Base-by-base conservation (phyloP, 2,329 filamentous ascomycete genomes). In the Paracorniculantispora psalliotae region DNA sequence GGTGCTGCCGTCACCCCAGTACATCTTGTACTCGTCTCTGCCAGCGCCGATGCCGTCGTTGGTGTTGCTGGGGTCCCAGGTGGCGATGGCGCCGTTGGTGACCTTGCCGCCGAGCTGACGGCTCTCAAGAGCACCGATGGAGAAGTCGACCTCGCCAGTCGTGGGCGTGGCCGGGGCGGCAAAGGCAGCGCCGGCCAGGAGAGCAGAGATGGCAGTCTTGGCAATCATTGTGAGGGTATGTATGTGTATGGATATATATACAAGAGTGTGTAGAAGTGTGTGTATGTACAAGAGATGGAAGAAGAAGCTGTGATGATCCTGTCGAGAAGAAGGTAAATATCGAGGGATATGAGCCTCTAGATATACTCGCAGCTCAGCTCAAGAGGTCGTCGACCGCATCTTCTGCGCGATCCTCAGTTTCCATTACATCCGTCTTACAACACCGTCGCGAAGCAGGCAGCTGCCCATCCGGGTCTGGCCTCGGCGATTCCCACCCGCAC, bases 1-100 rank as follows among this genome's bases (percentile, higher is more conserved):
- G 35, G 63, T 60, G 33, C 63, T 67, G 37, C 71, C 71, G 21
- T 66, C 64, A 5, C 69, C 70, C 15, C 58, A 64, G 60, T 71
- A 71, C 62, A 67, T 65, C 17, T 51, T 66, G 60, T 74, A 74
- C 3, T 47, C 37, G 61, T 73, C 71, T 10, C 41, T 35, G 26
- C 67, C 67, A 44, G 46, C 51, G 23, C 66, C 65, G 26, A 59
- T 47, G 12, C 63, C 63, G 41, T 61, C 58, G 21, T 60, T 46
- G 47, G 58, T 63, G 43, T 62, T 61, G 43, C 53, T 39, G 19
- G 53, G 28, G 56, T 64, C 26, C 7, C 10, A 61, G 43, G 49
- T 58, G 59, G 59, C 59, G 44, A 61, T 52, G 35, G 54, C 54
- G 17, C 48, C 19, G 49, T 61, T 61, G 48, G 17, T 53, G 19